These are phyloP conservation scores for Lachancea fermentati DNA, from an alignment of 805 yeast genomes.

Conservation along the genomic window DNA sequence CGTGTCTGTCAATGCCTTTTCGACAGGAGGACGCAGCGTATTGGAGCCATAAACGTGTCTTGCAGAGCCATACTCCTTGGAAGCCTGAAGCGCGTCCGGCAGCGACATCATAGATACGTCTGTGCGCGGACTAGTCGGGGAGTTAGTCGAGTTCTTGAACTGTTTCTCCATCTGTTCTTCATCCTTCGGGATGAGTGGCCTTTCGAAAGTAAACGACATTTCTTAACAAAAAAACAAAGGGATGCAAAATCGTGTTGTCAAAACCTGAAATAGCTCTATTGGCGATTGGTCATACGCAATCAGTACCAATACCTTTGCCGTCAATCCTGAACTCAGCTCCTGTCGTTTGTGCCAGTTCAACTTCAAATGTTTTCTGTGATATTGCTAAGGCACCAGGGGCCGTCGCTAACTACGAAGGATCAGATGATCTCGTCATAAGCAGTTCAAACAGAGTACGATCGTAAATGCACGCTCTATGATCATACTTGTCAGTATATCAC, in stretches of 20 bases:
- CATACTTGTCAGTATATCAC: too few relatives aligned
- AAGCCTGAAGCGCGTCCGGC: conserved; percentile 3
- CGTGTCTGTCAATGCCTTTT: conserved; percentile 31
- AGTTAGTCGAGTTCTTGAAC: conserved; percentile 1
- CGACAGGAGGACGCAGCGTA: conserved; percentile 12
- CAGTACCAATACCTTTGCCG: background rate
- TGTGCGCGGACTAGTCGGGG: background rate
- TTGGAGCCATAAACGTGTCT: conserved; percentile 8
- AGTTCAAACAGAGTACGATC: background rate
- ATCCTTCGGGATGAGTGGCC: conserved; percentile 29
- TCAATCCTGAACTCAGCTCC: background rate
- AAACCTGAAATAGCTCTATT: background rate
- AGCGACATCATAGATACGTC: conserved; percentile 6
- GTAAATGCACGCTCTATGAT: too few relatives aligned
- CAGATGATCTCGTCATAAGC: background rate
- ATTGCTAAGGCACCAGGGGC: background rate
- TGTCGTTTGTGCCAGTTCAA: background rate
- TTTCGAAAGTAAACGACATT: conserved; percentile 12
- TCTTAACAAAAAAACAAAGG: background rate
- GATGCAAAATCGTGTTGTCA: background rate
- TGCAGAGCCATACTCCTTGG: conserved; percentile 1
- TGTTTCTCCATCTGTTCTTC: conserved; percentile 20
- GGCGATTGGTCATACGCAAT: background rate
- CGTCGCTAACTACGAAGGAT: background rate
- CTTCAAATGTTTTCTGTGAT: background rate